Conservation (phyloP, 148 eudicot genomes). For the Silene latifolia region DNA sequence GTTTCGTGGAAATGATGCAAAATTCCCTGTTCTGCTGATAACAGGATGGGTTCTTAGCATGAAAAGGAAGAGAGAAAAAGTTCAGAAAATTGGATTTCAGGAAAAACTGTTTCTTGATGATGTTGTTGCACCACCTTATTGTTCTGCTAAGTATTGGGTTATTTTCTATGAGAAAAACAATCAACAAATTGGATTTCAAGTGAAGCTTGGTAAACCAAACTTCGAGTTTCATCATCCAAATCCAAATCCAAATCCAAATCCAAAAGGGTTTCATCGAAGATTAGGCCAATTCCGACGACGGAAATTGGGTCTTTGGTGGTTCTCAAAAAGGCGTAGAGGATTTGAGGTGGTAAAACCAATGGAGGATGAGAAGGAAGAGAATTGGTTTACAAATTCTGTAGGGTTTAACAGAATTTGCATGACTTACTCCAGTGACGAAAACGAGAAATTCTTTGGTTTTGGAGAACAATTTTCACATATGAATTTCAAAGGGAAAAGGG, state of each 20-base stretch:
- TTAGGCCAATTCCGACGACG: conserved; percentile 30
- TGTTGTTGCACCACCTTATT: conserved; percentile 19
- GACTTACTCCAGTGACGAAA: conserved; percentile 66
- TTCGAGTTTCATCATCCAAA: conserved; percentile 24
- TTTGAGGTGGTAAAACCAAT: conserved; percentile 31
- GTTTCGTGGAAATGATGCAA: conserved; percentile 26
- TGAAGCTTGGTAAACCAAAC: conserved; percentile 62
- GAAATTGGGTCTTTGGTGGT: conserved; percentile 29
- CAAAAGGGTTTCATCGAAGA: conserved; percentile 21
- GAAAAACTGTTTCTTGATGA: conserved; percentile 21
- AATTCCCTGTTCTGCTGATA: conserved; percentile 50
- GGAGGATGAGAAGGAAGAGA: conserved; percentile 36
- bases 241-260: conserved; percentile 19
- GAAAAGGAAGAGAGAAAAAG: conserved; percentile 30
- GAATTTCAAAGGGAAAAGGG: conserved; percentile 93
- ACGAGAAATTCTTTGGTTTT: conserved; percentile 85
- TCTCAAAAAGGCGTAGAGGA: conserved; percentile 34
- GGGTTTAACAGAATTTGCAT: conserved; percentile 68
- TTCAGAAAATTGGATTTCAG: conserved; percentile 14
- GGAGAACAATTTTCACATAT: conserved; percentile 97
- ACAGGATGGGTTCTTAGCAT: conserved; percentile 52
- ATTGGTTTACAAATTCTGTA: conserved; percentile 19
- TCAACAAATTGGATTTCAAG: conserved; percentile 70
- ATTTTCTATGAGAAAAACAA: conserved; percentile 63
- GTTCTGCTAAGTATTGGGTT: conserved; percentile 62